These are phyloP conservation scores for Boletellus deceptivus DNA, from an alignment of 1,284 basidiomycete species.

Conservation along the genomic window DNA sequence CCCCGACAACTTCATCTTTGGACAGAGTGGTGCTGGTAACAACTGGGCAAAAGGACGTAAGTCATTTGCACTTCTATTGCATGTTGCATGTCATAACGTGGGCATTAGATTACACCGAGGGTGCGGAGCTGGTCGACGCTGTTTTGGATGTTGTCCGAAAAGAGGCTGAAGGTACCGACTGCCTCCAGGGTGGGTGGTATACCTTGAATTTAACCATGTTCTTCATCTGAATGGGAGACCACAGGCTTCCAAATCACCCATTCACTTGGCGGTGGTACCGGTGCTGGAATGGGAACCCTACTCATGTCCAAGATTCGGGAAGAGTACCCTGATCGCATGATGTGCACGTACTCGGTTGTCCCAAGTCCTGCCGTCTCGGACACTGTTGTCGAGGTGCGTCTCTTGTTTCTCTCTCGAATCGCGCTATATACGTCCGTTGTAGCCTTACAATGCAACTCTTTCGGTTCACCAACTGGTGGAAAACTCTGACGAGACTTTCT, in stretches of 20 bases:
- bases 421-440: constrained; percentile 8
- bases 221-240: not conserved
- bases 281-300: constrained; percentile 90
- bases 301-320: constrained; percentile 90
- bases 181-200: constrained; percentile 72
- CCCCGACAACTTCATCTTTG: constrained; percentile 94
- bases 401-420: not conserved
- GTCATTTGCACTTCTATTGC: constrained; percentile 32
- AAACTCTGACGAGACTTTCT: constrained; percentile 95
- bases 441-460: constrained; percentile 94
- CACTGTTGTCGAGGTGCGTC: constrained; percentile 86
- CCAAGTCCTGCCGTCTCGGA: constrained; percentile 97
- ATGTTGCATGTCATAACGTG: not conserved
- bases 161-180: constrained; percentile 90
- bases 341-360: constrained; percentile 95
- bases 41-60: constrained; percentile 94
- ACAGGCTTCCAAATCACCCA: constrained; percentile 94
- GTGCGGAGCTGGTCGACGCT: constrained; percentile 93
- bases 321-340: constrained; percentile 96
- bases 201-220: not conserved
- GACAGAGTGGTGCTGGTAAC: constrained; percentile 90
- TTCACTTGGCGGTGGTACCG: constrained; percentile 96
- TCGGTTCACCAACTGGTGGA: constrained; percentile 96
- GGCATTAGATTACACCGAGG: constrained; percentile 83
- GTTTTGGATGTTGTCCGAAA: constrained; percentile 88